Base-by-base conservation (phyloP, 331 rosid genomes). In the Rosa hybrid region DNA sequence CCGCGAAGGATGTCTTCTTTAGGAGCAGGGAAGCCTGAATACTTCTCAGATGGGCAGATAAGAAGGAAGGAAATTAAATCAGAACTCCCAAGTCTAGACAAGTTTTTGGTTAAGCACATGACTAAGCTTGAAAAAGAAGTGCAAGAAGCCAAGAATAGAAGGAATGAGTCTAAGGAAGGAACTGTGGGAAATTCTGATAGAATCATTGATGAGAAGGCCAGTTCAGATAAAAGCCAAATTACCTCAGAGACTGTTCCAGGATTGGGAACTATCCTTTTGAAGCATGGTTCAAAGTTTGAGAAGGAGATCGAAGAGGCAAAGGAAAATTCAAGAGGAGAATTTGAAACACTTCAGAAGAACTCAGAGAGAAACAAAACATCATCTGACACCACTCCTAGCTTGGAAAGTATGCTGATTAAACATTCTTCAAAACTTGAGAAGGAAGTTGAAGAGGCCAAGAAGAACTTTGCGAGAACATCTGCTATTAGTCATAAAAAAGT, bases 91-190 rank as follows among this genome's bases (percentile, higher is more conserved):
- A 90, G 98, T 85, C 88, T 95, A 14, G 99, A 95, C 84, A 95
- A 95, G 81, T 88, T 87, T 77, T 78, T 95, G 82, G 97, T 93
- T 25, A 95, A 93, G 87, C 97, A 81, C 84, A 30, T 86, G 90
- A 93, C 97, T 11, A 93, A 88, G 82, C 97, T 95, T 53, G 99
- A 95, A 86, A 90, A 86, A 87, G 99, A 92, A 86, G 89, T 91
- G 71, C 87, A 53, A 68, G 99, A 92, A 83, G 98, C 97, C 75
- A 95, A 87, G 86, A 88, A 88, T 25, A 77, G 63, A 77, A 85
- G 64, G 78, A 90, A 87, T 76, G 87, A 78, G 77, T 79, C 81
- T 10, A 76, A 46, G 60, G 89, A 86, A 78, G 73, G 71, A 64
- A 75, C 53, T 23, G 68, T 34, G 39, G 39, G 39, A 34, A 34